Base-by-base conservation (phyloP, 345 rosid genomes). In the Mangifera indica region DNA sequence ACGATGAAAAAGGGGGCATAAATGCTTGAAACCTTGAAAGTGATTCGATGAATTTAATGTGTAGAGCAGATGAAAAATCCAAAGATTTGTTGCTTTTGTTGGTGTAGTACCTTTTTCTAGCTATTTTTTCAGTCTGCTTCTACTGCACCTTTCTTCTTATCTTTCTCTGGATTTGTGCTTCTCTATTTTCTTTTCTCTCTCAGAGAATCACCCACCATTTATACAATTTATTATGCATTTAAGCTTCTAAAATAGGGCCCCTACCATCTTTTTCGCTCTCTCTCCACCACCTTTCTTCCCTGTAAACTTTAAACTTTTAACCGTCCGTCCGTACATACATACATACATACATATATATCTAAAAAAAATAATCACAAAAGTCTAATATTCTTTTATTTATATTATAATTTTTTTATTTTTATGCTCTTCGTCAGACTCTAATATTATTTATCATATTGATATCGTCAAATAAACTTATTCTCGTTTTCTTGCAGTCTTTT, bases 31-130 rank as follows among this genome's bases (percentile, higher is more conserved):
- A 59, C 67, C 58, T 71, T 45, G 66, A 65, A 58, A 80, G 29
- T 63, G 79, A 71, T 78, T 56, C 63, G 77, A 63, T 68, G 85
- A 74, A 77, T 64, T 75, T 63, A 84, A 71, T 73, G 78, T 3
- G 14, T 45, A 46, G 24, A 24, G 6, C 37, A 60, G 26, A 51
- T 20, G 24, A 32, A 70, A 79, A 60, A 21, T 63, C 72, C 71
- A 51, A 77, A 74, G 58, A 8, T 56, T 71, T 56, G 15, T 66
- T 63, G 63, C 60, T 65, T 69, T 71, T 42, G 32, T 15, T 14
- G 49, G 10, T 63, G 26, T 52, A 51, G 56, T 52, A 48, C 3
- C 22, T 22, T 42, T 3, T 20, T 24, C 25, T 52, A 29, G 62
- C 7, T 20, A 44, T 42, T 17, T 32, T 7, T 21, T 45, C 10